phyloP scores from a whole-genome alignment of 2,329 filamentous ascomycete species.

The Neonectria hederae region DNA sequence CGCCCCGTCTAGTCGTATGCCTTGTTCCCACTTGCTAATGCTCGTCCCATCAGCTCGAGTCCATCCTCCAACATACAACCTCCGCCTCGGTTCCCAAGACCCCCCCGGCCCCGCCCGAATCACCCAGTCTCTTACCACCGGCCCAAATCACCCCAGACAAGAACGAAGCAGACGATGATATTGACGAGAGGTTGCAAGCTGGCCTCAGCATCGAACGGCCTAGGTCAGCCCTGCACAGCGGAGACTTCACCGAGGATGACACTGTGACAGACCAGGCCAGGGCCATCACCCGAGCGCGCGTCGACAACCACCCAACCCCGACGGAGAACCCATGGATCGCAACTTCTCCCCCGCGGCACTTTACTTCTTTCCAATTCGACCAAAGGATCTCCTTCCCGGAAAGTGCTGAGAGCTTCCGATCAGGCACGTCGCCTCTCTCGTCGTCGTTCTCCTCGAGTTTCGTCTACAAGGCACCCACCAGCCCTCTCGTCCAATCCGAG shows the following conservation, averaged over 20 bases:
- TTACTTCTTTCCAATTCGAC: slow-evolving; percentile 57
- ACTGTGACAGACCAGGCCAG: slow-evolving; percentile 25
- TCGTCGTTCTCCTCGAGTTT: slow-evolving; percentile 83
- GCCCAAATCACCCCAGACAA: slow-evolving; percentile 60
- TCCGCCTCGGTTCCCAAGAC: slow-evolving; percentile 26
- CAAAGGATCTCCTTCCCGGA: slow-evolving; percentile 44
- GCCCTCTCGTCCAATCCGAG: slow-evolving; percentile 87
- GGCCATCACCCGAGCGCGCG: slow-evolving; percentile 5
- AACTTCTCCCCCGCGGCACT: slow-evolving; percentile 66
- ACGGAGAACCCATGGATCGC: slow-evolving; percentile 57
- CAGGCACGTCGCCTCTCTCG: slow-evolving; percentile 68
- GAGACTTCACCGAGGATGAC: slow-evolving; percentile 66
- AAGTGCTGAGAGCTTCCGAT: slow-evolving; percentile 50
- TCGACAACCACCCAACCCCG: slow-evolving; percentile 34
- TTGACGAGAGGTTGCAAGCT: slow-evolving; percentile 58
- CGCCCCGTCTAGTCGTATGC: not conserved
- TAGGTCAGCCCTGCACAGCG: slow-evolving; percentile 76
- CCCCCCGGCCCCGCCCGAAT: slow-evolving; percentile 48
- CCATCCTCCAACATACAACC: slow-evolving; percentile 43
- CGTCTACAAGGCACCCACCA: slow-evolving; percentile 87
- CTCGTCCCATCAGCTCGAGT: slow-evolving; percentile 48
- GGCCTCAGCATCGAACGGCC: slow-evolving; percentile 80
- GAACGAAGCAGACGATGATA: slow-evolving; percentile 38
- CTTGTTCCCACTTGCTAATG: slow-evolving; percentile 25
- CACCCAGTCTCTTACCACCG: slow-evolving; percentile 55